A percentile compares a stretch with the other conserved stretches of the same genome.
Conservation (phyloP, 1,139 yeast genomes). For the Geotrichum europaeum region DNA sequence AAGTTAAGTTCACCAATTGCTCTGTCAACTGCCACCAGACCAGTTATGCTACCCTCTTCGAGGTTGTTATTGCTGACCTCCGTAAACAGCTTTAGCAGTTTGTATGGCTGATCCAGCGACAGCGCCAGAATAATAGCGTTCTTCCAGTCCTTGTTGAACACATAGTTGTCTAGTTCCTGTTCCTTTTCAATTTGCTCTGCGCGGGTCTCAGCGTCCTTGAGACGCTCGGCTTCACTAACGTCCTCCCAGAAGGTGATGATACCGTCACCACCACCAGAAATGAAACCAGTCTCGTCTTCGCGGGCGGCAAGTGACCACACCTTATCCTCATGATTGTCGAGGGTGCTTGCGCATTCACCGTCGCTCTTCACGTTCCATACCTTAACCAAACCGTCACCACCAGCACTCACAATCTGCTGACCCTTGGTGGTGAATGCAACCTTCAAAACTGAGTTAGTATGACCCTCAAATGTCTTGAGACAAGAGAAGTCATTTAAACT, state of each 20-base stretch:
- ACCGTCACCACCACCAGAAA: slow-evolving; percentile 94
- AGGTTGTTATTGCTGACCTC: slow-evolving; percentile 41
- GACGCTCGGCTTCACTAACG: slow-evolving; percentile 50
- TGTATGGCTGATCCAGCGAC: slow-evolving; percentile 80
- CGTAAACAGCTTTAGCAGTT: slow-evolving; percentile 64
- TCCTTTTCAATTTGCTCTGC: slow-evolving; percentile 73
- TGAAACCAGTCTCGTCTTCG: slow-evolving; percentile 60
- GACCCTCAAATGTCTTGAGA: slow-evolving; percentile 84
- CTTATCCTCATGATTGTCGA: slow-evolving; percentile 88
- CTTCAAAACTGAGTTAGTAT: slow-evolving; percentile 85
- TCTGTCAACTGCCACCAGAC: slow-evolving; percentile 57
- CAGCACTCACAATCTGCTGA: slow-evolving; percentile 70
- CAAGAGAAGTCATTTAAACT: slow-evolving; percentile 71
- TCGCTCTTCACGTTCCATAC: slow-evolving; percentile 68
- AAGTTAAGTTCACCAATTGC: slow-evolving; percentile 54
- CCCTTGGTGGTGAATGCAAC: slow-evolving; percentile 62
- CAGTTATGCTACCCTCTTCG: slow-evolving; percentile 40
- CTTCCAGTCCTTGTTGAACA: slow-evolving; percentile 71
- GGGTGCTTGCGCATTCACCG: slow-evolving; percentile 75
- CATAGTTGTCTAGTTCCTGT: slow-evolving; percentile 71
- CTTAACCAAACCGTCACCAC: slow-evolving; percentile 92
- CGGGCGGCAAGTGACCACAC: slow-evolving; percentile 77
- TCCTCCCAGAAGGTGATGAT: slow-evolving; percentile 84
- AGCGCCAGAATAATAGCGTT: slow-evolving; percentile 83
- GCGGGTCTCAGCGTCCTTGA: slow-evolving; percentile 37